These are phyloP conservation scores for Trypanosoma congolense DNA, from an alignment of 208 protist species.

Conservation along the genomic window DNA sequence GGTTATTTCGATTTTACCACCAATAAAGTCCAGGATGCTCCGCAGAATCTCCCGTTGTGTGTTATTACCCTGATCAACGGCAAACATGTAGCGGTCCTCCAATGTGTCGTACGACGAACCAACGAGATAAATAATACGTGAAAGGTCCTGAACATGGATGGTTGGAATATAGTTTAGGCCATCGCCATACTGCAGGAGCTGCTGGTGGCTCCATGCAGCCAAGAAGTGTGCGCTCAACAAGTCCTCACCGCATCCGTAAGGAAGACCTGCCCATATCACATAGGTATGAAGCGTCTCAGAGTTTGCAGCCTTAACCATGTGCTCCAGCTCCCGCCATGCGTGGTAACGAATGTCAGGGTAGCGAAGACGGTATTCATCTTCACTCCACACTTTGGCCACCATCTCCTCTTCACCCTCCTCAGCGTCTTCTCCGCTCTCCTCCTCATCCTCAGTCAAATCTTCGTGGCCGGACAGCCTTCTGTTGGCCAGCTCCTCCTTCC, in stretches of 20 bases:
- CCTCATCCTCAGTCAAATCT: slow-evolving; percentile 31
- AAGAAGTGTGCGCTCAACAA: slow-evolving; percentile 57
- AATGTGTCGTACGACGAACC: slow-evolving; percentile 69
- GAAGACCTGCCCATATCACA: slow-evolving; percentile 84
- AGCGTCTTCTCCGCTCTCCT: slow-evolving; percentile 25
- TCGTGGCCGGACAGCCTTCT: slow-evolving; percentile 4
- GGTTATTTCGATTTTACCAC: slow-evolving; percentile 36
- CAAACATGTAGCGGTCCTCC: slow-evolving; percentile 88
- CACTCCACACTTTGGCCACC: slow-evolving; percentile 62
- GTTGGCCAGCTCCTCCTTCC: slow-evolving; percentile 9
- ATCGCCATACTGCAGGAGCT: slow-evolving; percentile 65
- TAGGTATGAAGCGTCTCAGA: slow-evolving; percentile 88
- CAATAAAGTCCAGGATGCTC: slow-evolving; percentile 51
- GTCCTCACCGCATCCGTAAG: slow-evolving; percentile 85
- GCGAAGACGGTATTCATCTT: slow-evolving; percentile 83
- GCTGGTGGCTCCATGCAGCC: slow-evolving; percentile 68
- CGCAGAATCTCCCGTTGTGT: slow-evolving; percentile 76
- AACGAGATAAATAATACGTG: slow-evolving; percentile 61
- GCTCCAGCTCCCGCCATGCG: slow-evolving; percentile 83
- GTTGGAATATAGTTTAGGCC: slow-evolving; percentile 87
- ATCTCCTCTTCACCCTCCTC: slow-evolving; percentile 55
- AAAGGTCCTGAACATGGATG: slow-evolving; percentile 91
- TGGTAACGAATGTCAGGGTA: slow-evolving; percentile 84
- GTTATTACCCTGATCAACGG: slow-evolving; percentile 83
- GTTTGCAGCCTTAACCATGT: slow-evolving; percentile 81